Base-by-base conservation (phyloP, 768 basidiomycete genomes). In the Flagelloscypha sp. region DNA sequence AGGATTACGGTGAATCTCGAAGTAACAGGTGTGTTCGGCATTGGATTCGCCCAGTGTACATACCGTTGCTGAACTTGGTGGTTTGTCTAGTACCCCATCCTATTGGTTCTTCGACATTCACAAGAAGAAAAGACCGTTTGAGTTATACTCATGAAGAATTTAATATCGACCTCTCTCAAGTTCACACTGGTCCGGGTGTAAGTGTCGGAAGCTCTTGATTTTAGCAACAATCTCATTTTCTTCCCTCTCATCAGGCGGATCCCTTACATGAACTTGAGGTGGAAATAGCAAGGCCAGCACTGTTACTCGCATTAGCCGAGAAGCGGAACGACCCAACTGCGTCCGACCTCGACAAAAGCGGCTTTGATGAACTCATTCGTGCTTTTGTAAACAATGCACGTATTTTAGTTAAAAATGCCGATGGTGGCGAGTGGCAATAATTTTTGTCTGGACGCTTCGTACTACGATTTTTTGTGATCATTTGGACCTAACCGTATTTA, bases 111-210 rank as follows among this genome's bases (percentile, higher is more conserved):
- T 56, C 81, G 1, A 66, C 70, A 7, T 61, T 72, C 44, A 70
- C 74, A 21, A 72, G 86, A 39, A 67, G 72, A 62, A 99, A 95
- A 61, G 88, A 99, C 59, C 71, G 95, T 29, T 68, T 97, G 55
- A 84, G 86, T 49, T 99, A 99, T 56, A 63, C 79, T 3, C 95
- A 99, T 57, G 92, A 97, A 56, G 80, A 94, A 44, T 93, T 90
- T 54, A 72, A 67, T 44, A 80, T 99, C 44, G 95, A 99, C 62
- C 70, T 99, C 32, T 98, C 95, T 1, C 89, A 93, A 58, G 94
- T 98, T 31, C 76, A n/a, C n/a, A n/a, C n/a, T n/a, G n/a, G n/a
- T n/a, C n/a, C n/a, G n/a, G 16, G 19, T n/a, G 12, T 37, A 12
- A 18, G 4, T 27, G 11, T 24, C 12, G 11, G 12, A 12, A 31